Percentiles rank a stretch among this genome's conserved stretches.
Conservation (phyloP, 805 yeast genomes). For the Sugiyamaella mastotermitis region DNA sequence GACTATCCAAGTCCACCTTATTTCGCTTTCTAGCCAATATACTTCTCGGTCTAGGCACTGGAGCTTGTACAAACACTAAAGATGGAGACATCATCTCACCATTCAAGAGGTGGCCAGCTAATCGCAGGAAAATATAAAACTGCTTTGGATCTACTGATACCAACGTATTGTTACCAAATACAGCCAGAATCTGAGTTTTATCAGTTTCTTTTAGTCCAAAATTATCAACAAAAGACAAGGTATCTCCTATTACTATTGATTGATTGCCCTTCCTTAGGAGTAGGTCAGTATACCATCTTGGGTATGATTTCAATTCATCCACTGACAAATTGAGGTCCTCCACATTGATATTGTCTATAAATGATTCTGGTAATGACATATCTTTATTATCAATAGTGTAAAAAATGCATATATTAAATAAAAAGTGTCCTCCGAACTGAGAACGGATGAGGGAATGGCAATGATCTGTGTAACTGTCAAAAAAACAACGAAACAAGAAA, state of each 20-base stretch:
- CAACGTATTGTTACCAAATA: constrained; percentile 29
- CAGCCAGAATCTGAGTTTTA: constrained; percentile 34
- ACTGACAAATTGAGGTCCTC: constrained; percentile 52
- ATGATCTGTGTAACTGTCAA: no score
- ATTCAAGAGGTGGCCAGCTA: constrained; percentile 64
- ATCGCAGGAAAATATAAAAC: constrained; percentile 79
- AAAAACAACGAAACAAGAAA: no score
- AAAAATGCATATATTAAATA: no score
- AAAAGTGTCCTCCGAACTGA: no score
- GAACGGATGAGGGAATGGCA: no score
- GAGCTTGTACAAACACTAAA: constrained; percentile 40
- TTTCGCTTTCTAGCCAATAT: constrained; percentile 57
- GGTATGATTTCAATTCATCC: constrained; percentile 77
- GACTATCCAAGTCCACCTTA: constrained; percentile 2
- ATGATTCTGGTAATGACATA: constrained; percentile 13
- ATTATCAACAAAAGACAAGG: constrained; percentile 70
- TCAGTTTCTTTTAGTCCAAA: constrained; percentile 55
- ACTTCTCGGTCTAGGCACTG: constrained; percentile 74
- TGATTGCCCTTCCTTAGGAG: constrained; percentile 59
- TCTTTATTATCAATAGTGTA: no score
- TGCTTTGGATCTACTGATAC: constrained; percentile 76
- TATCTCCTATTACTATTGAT: constrained; percentile 66
- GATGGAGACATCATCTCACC: constrained; percentile 42
- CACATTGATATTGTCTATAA: constrained; percentile 18
- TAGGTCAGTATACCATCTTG: constrained; percentile 90